Base-by-base conservation (phyloP, 2,329 filamentous ascomycete genomes). In the Claviceps sp. region DNA sequence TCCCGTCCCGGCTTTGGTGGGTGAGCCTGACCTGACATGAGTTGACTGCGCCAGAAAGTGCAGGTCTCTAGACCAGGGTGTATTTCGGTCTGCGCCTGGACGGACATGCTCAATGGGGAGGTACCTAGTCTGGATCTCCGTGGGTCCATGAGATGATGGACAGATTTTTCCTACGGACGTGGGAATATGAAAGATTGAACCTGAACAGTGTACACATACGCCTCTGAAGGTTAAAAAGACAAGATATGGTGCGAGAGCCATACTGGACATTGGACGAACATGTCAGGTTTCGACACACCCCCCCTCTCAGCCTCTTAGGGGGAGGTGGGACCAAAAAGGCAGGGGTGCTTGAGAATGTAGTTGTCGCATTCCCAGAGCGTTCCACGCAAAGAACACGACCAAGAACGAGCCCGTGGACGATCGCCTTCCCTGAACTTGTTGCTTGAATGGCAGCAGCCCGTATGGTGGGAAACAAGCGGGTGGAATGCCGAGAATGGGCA, bases 341-440 rank as follows among this genome's bases (percentile, higher is more conserved):
- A 46, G 36, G 47, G 48, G 51, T 52, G 47, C 16, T 40, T 34
- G 41, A 41, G 50, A 48, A 43, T 52, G 37, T 52, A 52, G 46
- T 52, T 48, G 45, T 48, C 48, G 24, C 52, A 50, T 53, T 50
- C 52, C 52, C 44, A 45, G 52, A 45, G 38, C 47, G 38, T 48
- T 40, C 24, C 42, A 37, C 20, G 45, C 34, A 43, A 48, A 45
- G 30, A 37, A 48, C 9, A 48, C n/a, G 38, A 48, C n/a, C 36
- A 48, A 46, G 24, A 30, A 51, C 30, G 30, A 44, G 30, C 6
- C 24, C 18, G 22, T 47, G 38, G 18, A 16, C 37, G 44, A 47
- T 48, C 22, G n/a, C 18, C 26, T 48, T 42, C 43, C 30, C 41
- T 47, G 44, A 16, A 22, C 14, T 38, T 20, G 26, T 38, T 44